Evolutionary conservation across 495 filamentous ascomycete genomes (phyloP), one percentile per base, ranked within the genome.

Genomic region (Geopyxis carbonaria): DNA sequence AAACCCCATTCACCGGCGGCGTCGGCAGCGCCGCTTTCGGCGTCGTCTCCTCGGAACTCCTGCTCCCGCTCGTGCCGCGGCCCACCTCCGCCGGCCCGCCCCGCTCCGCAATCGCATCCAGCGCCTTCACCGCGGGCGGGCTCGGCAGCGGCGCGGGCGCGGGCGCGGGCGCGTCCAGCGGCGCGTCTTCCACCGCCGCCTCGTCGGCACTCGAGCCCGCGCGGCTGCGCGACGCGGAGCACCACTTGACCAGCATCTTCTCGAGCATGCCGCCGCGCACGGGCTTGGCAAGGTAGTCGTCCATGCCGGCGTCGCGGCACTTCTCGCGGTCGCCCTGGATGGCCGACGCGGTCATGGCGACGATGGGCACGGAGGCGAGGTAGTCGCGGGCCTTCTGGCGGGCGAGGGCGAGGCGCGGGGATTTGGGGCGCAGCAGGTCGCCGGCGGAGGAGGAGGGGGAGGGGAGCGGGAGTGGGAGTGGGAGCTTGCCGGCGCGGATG

Each of bases 281-380:
- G 0, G 81, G 81, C 47, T 86, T 89, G 13, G 78, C 63, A 3
- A 89, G 59, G 48, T 89, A 87, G 56, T 87, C 80, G 46, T 86
- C 78, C 80, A 87, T 86, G 5, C 82, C 82, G 5, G 76, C 76
- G 37, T 62, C 61, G 40, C 67, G 65, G 46, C 80, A 87, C 51
- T 83, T 86, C 50, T 87, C 81, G 13, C 62, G 64, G 48, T 87
- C 81, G 3, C 81, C 82, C 45, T 82, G 72, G 44, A 86, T 85
- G 0, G 81, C 81, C 21, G 70, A 75, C 1, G 82, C 81, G 0
- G 82, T 87, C 69, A 89, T 75, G 5, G 81, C 82, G 4, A 91
- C 69, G 22, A 87, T 81, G 0, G 78, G 78, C 1, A 80, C 46
- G 5, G 28, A 28, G 1, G 31, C 28, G 8, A 56, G 23, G 51